phyloP scores from a whole-genome alignment of 2,329 filamentous ascomycete species.

The Podosphaera xanthii region DNA sequence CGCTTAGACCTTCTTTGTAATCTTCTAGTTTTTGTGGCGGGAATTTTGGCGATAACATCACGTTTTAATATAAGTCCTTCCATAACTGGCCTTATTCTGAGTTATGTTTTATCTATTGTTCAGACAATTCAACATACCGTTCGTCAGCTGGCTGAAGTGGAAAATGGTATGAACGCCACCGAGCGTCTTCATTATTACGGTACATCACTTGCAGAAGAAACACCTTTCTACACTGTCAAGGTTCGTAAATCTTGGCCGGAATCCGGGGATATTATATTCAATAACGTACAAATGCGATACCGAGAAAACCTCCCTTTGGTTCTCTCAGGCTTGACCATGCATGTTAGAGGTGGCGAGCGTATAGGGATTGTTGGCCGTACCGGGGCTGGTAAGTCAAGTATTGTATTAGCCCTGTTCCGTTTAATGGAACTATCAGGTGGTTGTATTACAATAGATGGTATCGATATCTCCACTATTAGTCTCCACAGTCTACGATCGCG shows the following conservation, averaged over 20 bases:
- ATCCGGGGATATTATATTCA: slow-evolving; percentile 57
- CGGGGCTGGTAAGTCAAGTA: slow-evolving; percentile 62
- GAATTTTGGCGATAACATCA: slow-evolving; percentile 78
- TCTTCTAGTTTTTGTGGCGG: slow-evolving; percentile 63
- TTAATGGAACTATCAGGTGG: slow-evolving; percentile 43
- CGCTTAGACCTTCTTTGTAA: slow-evolving; percentile 71
- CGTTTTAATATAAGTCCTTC: slow-evolving; percentile 69
- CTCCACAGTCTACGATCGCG: slow-evolving; percentile 54
- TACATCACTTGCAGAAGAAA: slow-evolving; percentile 67
- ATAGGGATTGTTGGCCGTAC: slow-evolving; percentile 67
- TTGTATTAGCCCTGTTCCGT: slow-evolving; percentile 65
- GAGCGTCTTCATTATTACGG: slow-evolving; percentile 85
- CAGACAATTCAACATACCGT: slow-evolving; percentile 94
- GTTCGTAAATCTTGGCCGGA: slow-evolving; percentile 65
- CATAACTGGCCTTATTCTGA: slow-evolving; percentile 69
- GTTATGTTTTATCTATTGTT: slow-evolving; percentile 80
- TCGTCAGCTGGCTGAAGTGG: slow-evolving; percentile 78
- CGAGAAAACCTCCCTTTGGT: slow-evolving; percentile 49
- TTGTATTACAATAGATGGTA: slow-evolving; percentile 38
- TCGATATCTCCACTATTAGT: slow-evolving; percentile 50
- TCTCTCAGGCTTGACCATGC: slow-evolving; percentile 45
- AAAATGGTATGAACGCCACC: slow-evolving; percentile 95
- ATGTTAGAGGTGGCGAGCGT: slow-evolving; percentile 51
- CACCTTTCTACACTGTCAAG: slow-evolving; percentile 54
- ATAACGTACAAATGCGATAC: slow-evolving; percentile 60